Conservation (phyloP, 108 stramenopile species). For the Nitzschia putrida region DNA sequence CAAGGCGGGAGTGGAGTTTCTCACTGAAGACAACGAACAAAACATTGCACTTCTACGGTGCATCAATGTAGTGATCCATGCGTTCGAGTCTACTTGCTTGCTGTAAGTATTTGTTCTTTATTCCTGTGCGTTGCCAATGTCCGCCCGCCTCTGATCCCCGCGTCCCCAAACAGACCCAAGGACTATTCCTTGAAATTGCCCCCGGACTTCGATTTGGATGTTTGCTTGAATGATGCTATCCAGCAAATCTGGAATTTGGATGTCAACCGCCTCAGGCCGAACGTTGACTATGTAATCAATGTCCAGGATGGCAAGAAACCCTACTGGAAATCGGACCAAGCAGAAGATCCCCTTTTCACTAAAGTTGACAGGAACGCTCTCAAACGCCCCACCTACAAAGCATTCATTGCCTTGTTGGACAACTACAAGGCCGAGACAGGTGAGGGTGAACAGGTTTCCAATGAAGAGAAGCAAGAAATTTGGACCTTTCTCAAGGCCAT, state of each 20-base stretch:
- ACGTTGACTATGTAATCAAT: slow-evolving; percentile 77
- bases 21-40: slow-evolving; percentile 51
- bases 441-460: slow-evolving; percentile 57
- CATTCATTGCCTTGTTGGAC: slow-evolving; percentile 80
- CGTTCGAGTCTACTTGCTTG: slow-evolving; percentile 53
- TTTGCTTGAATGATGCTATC: slow-evolving; percentile 51
- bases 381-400: slow-evolving; percentile 74
- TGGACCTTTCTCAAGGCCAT: slow-evolving; percentile 62
- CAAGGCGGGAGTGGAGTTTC: slow-evolving; percentile 54
- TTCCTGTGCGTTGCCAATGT: too few relatives aligned
- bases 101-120: slow-evolving; percentile 16
- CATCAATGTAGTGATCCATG: slow-evolving; percentile 69
- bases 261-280: slow-evolving; percentile 74
- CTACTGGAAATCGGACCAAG: slow-evolving; percentile 75
- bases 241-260: slow-evolving; percentile 90
- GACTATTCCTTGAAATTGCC: slow-evolving; percentile 27
- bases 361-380: slow-evolving; percentile 50
- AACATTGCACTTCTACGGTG: slow-evolving; percentile 57
- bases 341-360: slow-evolving; percentile 80
- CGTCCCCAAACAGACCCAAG: slow-evolving; percentile 23
- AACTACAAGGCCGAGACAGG: slow-evolving; percentile 79
- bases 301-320: slow-evolving; percentile 87
- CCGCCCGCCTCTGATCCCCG: too few relatives aligned
- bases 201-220: slow-evolving; percentile 33
- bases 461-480: slow-evolving; percentile 67